Base-by-base conservation (phyloP, 768 basidiomycete genomes). In the Leccinum pellstonianum region DNA sequence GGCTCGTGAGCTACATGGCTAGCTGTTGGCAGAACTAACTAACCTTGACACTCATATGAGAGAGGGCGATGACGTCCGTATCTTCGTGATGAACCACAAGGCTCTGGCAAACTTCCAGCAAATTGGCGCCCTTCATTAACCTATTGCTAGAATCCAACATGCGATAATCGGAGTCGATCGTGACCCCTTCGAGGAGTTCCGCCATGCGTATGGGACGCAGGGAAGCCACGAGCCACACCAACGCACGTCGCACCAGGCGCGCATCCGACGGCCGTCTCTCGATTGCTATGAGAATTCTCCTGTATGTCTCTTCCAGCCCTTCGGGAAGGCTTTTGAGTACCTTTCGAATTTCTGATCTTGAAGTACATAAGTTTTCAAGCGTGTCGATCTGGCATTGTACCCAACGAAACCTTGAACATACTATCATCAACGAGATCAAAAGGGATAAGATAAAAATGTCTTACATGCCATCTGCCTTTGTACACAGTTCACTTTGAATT, bases 391-490 rank as follows among this genome's bases (percentile, higher is more conserved):
- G 63, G 6, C 63, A 61, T 21, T 64, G 63, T 9, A 64, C 63
- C 63, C 62, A 64, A 23, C 62, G 54, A 41, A 64, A 64, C 63
- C 63, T 64, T 25, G 10, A n/a, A 8, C 0, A 47, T 9, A 25
- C 8, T 19, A 4, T 11, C 3, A 29, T 63, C 19, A 55, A 48
- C 46, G 14, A 3, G 25, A 5, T 21, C 12, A 17, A 11, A n/a
- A 9, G 6, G 17, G 7, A 10, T 12, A n/a, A 6, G 8, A 41
- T 14, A 5, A 33, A 17, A 1, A 14, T 7, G 5, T 4, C 68
- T 41, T 46, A 70, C 69, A 69, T 69, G n/a, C 68, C 68, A 19
- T 66, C 64, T 8, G 68, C 60, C 19, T 52, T 58, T 2, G 25
- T 27, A 38, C 54, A 59, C 14, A 70, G 21, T 3, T 23, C 7